Evolutionary conservation across 495 filamentous ascomycete genomes (phyloP), one percentile per base, ranked within the genome.

Genomic region (Evansstolkia leycettana): DNA sequence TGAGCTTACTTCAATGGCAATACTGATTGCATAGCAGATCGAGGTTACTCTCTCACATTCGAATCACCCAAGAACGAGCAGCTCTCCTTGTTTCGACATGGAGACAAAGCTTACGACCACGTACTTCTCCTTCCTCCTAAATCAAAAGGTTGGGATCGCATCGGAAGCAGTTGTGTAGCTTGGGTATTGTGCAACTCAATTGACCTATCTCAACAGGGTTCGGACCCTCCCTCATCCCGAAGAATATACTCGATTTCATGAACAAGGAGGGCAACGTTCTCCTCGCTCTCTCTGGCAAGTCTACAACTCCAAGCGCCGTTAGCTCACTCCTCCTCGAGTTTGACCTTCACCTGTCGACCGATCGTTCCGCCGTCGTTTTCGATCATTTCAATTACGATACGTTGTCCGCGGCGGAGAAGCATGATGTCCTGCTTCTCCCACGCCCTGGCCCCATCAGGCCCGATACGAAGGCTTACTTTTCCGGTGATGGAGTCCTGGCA

Each of bases 371-470:
- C 23, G 61, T 88, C 19, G 79, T 90, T 1, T 76, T 96, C 28
- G 90, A 98, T 55, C 90, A 98, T 69, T 94, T 94, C 73, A 84
- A 84, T 62, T 85, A 92, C 60, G 89, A 95, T 49, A 71, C 71
- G 26, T 36, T 72, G 18, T 85, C 77, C 34, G 76, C 85, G 8
- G 41, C 73, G 23, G 86, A 94, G 40, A 76, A 76, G 51, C 90
- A 96, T 60, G 85, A 95, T 63, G 82, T 94, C 18, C 70, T 96
- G 32, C 60, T 95, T 28, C 62, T 94, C 19, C 72, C 78, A 17
- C 62, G 69, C 19, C 78, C 82, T 7, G 60, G 65, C 35, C 47
- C 70, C 14, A 47, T 80, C 37, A 74, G 82, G 38, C 45, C 70
- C 8, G 82, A 77, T 47, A 69, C 85, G 40, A 88, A 80, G 67